phyloP scores from a whole-genome alignment of 208 protist species.

The Wallacemonas sp. region DNA sequence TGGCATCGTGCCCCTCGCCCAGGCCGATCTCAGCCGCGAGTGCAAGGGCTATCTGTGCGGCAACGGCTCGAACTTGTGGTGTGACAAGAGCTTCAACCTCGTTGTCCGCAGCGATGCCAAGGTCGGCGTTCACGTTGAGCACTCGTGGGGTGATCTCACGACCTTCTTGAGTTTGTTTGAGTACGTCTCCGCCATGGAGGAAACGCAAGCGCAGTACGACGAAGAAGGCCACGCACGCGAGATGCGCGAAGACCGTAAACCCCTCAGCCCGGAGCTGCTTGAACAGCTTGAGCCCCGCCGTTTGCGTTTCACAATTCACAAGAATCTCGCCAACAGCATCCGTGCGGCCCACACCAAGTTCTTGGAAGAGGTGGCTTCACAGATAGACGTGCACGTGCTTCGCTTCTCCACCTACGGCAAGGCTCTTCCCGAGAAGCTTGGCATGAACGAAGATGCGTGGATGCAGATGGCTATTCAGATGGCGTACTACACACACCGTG shows the following conservation, averaged over 20 bases:
- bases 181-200: slow-evolving; percentile 51
- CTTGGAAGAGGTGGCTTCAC: slow-evolving; percentile 33
- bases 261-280: slow-evolving; percentile 27
- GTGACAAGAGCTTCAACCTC: slow-evolving; percentile 85
- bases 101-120: slow-evolving; percentile 53
- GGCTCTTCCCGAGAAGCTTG: slow-evolving; percentile 34
- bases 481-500: slow-evolving; percentile 74
- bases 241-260: slow-evolving; percentile 31
- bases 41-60: slow-evolving; percentile 62
- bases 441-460: slow-evolving; percentile 69
- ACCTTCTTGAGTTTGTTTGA: slow-evolving; percentile 63
- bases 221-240: slow-evolving; percentile 47
- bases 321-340: slow-evolving; percentile 44
- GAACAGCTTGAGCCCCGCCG: slow-evolving; percentile 38
- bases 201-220: slow-evolving; percentile 44
- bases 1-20: slow-evolving; percentile 10
- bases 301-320: slow-evolving; percentile 67
- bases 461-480: slow-evolving; percentile 87
- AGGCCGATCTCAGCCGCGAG: slow-evolving; percentile 24
- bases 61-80: slow-evolving; percentile 72
- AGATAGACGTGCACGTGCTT: slow-evolving; percentile 61
- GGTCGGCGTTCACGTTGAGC: slow-evolving; percentile 74
- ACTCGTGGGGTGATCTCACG: slow-evolving; percentile 78
- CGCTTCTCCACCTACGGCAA: slow-evolving; percentile 53
- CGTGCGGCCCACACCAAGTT: slow-evolving; percentile 41